These are phyloP conservation scores for Phytophthora litchii DNA, from an alignment of 352 stramenopile genomes.

Conservation along the genomic window DNA sequence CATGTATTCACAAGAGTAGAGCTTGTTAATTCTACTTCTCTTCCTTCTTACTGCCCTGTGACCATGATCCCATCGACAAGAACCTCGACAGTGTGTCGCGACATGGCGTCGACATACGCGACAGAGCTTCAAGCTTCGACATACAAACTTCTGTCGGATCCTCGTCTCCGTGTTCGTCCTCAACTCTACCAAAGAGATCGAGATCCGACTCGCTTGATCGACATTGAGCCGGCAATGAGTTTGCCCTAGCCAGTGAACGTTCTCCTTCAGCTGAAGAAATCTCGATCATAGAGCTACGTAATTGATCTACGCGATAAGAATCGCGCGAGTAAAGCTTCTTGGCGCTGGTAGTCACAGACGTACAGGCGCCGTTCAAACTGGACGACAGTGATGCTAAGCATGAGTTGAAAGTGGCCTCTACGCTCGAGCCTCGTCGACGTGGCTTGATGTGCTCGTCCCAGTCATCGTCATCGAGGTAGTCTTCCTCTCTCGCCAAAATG, in stretches of 20 bases:
- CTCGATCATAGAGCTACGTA: conserved; percentile 19
- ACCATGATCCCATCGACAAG: conserved; percentile 6
- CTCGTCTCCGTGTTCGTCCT: background rate
- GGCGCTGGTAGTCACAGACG: background rate
- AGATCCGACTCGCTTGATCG: conserved; percentile 21
- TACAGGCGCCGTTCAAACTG: conserved; percentile 1
- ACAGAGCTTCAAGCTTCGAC: conserved; percentile 5
- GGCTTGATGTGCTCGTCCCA: conserved; percentile 13
- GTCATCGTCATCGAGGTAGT: conserved; percentile 19
- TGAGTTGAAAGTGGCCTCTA: conserved; percentile 11
- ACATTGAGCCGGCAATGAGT: conserved; percentile 18
- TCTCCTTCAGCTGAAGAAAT: background rate
- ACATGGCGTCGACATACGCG: background rate
- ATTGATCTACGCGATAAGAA: background rate
- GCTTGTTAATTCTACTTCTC: conserved; percentile 4
- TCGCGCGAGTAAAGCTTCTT: conserved; percentile 4
- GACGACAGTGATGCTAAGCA: conserved; percentile 21
- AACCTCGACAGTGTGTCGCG: background rate
- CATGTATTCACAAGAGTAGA: conserved; percentile 1
- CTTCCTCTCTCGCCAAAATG: conserved; percentile 12
- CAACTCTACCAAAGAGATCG: conserved; percentile 11
- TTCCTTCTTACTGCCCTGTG: conserved; percentile 4
- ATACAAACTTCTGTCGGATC: background rate
- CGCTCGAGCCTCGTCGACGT: conserved; percentile 14
- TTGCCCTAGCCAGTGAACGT: conserved; percentile 7